Conservation (phyloP, 306 rosid genomes). For the Alnus rubra region DNA sequence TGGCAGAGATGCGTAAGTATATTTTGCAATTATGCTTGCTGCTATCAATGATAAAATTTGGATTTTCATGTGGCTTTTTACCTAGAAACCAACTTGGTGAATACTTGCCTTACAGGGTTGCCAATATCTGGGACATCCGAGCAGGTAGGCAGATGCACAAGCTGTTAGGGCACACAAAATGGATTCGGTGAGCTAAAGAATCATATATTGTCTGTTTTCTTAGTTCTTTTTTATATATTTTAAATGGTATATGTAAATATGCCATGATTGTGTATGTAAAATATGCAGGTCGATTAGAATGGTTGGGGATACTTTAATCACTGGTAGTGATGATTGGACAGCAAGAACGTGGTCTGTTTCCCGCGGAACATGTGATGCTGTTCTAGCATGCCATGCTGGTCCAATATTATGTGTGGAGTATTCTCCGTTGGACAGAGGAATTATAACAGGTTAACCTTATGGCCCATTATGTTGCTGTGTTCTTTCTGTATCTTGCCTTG, state of each 20-base stretch:
- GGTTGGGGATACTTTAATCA: slow-evolving; percentile 88
- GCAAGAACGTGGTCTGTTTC: slow-evolving; percentile 95
- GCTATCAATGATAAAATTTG: slow-evolving; percentile 21
- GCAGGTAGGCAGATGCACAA: slow-evolving; percentile 93
- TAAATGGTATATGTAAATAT: slow-evolving; percentile 18
- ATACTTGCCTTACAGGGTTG: slow-evolving; percentile 56
- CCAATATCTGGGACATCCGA: slow-evolving; percentile 95
- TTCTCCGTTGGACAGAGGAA: slow-evolving; percentile 88
- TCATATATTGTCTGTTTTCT: slow-evolving; percentile 16
- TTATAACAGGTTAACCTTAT: slow-evolving; percentile 63
- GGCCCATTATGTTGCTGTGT: slow-evolving; percentile 20
- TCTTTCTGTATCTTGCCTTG: slow-evolving; percentile 2
- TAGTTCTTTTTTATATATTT: slow-evolving; percentile 1
- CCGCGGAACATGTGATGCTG: slow-evolving; percentile 96
- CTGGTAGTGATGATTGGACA: slow-evolving; percentile 99
- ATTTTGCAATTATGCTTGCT: slow-evolving; percentile 21
- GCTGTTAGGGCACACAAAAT: slow-evolving; percentile 90
- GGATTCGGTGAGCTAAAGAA: slow-evolving; percentile 71
- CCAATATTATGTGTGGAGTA: slow-evolving; percentile 88
- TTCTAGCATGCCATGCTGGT: slow-evolving; percentile 98
- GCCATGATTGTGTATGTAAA: slow-evolving; percentile 18
- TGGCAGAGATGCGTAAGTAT: slow-evolving; percentile 94
- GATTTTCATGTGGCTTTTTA: slow-evolving; percentile 17
- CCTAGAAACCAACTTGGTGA: slow-evolving; percentile 28
- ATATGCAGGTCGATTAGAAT: slow-evolving; percentile 88